Percentiles rank a stretch among this genome's conserved stretches.
These are phyloP conservation scores for Umbellularia californica DNA, from an alignment of 164 flowering plant species.

Conservation along the genomic window DNA sequence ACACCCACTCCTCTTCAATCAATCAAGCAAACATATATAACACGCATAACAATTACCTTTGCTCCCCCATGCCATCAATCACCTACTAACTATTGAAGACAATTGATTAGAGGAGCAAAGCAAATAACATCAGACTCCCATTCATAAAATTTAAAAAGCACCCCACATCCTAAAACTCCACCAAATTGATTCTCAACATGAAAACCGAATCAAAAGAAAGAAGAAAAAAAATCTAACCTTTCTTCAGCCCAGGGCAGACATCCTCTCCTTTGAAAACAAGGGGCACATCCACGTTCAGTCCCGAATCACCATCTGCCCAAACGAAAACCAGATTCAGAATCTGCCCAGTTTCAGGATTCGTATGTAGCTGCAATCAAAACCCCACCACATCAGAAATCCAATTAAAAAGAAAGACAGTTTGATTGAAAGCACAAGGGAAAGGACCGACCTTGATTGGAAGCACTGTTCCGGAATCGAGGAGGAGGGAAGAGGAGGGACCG, in stretches of 20 bases:
- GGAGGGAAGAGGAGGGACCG: constrained; percentile 70
- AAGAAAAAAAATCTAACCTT: constrained; percentile 41
- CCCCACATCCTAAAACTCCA: too few species aligned
- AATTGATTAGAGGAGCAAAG: too few species aligned
- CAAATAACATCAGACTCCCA: too few species aligned
- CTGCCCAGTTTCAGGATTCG: constrained; percentile 51
- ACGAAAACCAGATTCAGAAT: constrained; percentile 75
- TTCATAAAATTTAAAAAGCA: too few species aligned
- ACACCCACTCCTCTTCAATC: too few species aligned
- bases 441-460: constrained; percentile 67
- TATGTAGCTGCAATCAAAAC: constrained; percentile 48
- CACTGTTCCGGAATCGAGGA: constrained; percentile 72
- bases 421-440: background rate
- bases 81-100: too few species aligned
- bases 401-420: background rate
- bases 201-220: too few species aligned
- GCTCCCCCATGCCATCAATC: too few species aligned
- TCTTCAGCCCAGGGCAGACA: constrained; percentile 67
- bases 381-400: background rate
- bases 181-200: background rate
- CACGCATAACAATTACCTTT: too few species aligned
- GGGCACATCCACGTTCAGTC: constrained; percentile 72
- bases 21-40: too few species aligned
- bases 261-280: constrained; percentile 79
- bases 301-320: constrained; percentile 74